A percentile compares a stretch with the other conserved stretches of the same genome.
These are phyloP conservation scores for Tilletia indica DNA, from an alignment of 1,284 basidiomycete genomes.

Conservation along the genomic window DNA sequence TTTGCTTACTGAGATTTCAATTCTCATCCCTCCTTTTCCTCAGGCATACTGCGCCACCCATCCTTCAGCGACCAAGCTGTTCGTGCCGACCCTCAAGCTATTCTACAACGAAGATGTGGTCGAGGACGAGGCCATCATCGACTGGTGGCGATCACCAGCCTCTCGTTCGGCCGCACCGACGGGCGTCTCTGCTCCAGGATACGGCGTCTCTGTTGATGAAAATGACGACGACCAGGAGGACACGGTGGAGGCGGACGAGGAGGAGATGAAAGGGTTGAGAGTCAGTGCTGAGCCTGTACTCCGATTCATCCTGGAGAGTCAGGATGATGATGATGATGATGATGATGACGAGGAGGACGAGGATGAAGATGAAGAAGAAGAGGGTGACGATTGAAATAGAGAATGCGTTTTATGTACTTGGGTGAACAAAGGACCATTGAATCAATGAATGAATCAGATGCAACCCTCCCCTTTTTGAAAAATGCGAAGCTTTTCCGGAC, in stretches of 20 bases:
- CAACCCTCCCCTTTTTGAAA: too few species aligned
- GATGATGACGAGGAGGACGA: constrained; percentile 36
- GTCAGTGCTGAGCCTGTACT: constrained; percentile 56
- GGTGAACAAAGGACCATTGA: too few species aligned
- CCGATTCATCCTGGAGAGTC: constrained; percentile 55
- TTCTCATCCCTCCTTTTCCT: constrained; percentile 20
- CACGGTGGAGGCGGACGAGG: constrained; percentile 36
- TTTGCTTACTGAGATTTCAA: constrained; percentile 26
- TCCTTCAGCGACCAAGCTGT: constrained; percentile 41
- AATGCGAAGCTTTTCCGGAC: too few species aligned
- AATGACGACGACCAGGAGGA: constrained; percentile 22
- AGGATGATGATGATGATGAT: constrained; percentile 54
- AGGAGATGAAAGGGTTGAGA: constrained; percentile 53
- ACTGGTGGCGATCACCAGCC: constrained; percentile 55
- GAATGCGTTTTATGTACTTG: too few species aligned
- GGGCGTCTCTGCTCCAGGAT: background rate
- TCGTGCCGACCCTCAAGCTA: constrained; percentile 56
- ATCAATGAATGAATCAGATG: too few species aligned
- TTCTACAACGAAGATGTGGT: constrained; percentile 59
- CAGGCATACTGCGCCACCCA: constrained; percentile 49
- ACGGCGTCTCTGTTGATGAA: constrained; percentile 12
- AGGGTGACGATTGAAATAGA: too few species aligned
- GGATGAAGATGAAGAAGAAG: constrained; percentile 18
- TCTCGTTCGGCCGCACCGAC: constrained; percentile 14
- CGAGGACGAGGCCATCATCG: constrained; percentile 56